Evolutionary conservation across 1,284 basidiomycete genomes (phyloP).

Genomic region (Earliella scabrosa): DNA sequence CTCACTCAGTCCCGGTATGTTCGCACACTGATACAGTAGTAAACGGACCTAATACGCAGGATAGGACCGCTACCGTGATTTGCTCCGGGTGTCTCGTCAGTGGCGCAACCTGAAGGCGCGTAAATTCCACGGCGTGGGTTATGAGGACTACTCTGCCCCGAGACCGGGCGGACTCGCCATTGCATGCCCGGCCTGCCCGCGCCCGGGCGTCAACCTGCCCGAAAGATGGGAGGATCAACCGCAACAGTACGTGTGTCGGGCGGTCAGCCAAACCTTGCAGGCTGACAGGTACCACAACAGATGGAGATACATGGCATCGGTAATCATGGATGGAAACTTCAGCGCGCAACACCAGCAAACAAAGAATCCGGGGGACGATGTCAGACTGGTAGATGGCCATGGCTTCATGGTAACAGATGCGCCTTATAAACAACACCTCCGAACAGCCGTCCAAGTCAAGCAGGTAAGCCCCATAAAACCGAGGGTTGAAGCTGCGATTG

Average conservation of each 20-base stretch:
- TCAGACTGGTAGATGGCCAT: neutral
- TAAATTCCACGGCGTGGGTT: neutral
- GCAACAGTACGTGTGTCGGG: neutral
- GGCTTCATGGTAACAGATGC: neutral
- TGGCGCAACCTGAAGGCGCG: slow-evolving; percentile 4
- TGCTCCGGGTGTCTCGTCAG: slow-evolving; percentile 8
- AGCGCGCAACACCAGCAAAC: slow-evolving; percentile 1
- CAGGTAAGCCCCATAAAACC: neutral
- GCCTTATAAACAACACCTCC: neutral
- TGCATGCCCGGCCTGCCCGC: neutral
- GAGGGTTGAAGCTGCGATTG: neutral
- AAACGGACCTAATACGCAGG: too few relatives aligned
- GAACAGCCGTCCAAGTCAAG: neutral
- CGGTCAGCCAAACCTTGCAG: too few relatives aligned
- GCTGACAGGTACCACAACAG: too few relatives aligned
- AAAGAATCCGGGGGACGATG: slow-evolving; percentile 2
- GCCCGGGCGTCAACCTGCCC: neutral
- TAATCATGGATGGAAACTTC: slow-evolving; percentile 3
- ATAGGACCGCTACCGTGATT: slow-evolving; percentile 13
- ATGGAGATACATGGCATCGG: neutral
- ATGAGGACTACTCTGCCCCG: neutral
- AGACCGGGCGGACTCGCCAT: neutral
- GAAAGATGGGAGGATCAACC: neutral
- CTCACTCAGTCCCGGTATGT: slow-evolving; percentile 10
- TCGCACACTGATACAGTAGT: too few relatives aligned